Conservation (phyloP, 1,284 basidiomycete genomes). For the Ustilago sp. region DNA sequence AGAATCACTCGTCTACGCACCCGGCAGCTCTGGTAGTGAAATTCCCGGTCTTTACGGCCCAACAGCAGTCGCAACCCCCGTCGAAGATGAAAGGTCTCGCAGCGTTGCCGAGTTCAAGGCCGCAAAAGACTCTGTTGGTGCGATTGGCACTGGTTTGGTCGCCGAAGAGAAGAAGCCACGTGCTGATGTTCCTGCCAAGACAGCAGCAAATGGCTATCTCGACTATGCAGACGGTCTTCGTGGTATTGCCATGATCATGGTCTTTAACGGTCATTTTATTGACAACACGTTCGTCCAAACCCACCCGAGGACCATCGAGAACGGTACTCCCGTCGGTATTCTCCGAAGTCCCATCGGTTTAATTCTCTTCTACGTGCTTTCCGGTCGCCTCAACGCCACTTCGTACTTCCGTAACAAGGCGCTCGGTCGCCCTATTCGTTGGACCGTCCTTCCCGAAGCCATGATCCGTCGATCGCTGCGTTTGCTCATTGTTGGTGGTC, state of each 20-base stretch:
- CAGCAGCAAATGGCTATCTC: conserved; percentile 49
- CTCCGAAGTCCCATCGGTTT: conserved; percentile 38
- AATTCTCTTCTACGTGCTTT: conserved; percentile 67
- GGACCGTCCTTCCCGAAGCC: conserved; percentile 66
- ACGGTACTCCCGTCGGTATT: conserved; percentile 65
- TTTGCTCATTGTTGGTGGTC: conserved; percentile 69
- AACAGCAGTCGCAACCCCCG: conserved; percentile 16
- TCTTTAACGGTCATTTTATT: conserved; percentile 70
- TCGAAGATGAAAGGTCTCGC: conserved; percentile 22
- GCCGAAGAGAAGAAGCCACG: conserved; percentile 30
- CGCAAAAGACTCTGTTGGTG: conserved; percentile 44
- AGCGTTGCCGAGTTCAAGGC: conserved; percentile 38
- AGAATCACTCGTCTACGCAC: conserved; percentile 18
- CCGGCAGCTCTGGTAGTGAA: conserved; percentile 14
- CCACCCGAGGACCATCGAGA: conserved; percentile 67
- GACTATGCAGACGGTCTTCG: conserved; percentile 71
- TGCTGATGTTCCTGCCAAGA: conserved; percentile 39
- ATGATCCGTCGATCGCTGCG: conserved; percentile 70
- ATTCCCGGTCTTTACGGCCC: conserved; percentile 23
- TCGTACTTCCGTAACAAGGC: conserved; percentile 67
- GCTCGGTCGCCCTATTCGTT: conserved; percentile 66
- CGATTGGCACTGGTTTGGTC: conserved; percentile 30
- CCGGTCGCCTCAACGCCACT: conserved; percentile 70
- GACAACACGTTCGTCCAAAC: conserved; percentile 69
- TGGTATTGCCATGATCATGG: conserved; percentile 70